Percentiles rank a stretch among this genome's conserved stretches.
These are phyloP conservation scores for Nicotiana sylvestris DNA, from an alignment of 257 asterid genomes.

Conservation along the genomic window DNA sequence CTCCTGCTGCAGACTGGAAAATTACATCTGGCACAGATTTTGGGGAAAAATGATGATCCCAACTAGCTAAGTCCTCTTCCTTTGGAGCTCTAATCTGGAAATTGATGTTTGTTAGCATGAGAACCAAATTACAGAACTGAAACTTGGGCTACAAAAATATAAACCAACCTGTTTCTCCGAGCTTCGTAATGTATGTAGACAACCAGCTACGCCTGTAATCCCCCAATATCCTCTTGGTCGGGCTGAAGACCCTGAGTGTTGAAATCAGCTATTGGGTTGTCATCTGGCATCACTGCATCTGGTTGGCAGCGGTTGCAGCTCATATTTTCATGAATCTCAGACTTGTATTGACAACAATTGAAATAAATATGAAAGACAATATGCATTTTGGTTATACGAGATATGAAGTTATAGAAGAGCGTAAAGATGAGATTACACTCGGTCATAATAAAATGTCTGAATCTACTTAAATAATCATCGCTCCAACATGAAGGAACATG, in stretches of 20 bases:
- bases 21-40: slow-evolving; percentile 81
- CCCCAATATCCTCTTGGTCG: slow-evolving; percentile 86
- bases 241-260: slow-evolving; percentile 26
- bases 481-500: not conserved
- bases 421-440: not conserved
- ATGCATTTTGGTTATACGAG: not conserved
- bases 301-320: slow-evolving; percentile 67
- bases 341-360: slow-evolving; percentile 38
- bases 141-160: slow-evolving; percentile 9
- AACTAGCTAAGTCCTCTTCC: slow-evolving; percentile 85
- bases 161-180: slow-evolving; percentile 75
- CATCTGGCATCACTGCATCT: slow-evolving; percentile 31
- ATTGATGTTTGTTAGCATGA: not conserved
- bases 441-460: not conserved
- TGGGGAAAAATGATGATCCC: slow-evolving; percentile 92
- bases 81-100: slow-evolving; percentile 81
- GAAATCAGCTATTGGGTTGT: slow-evolving; percentile 23
- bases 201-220: slow-evolving; percentile 74
- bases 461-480: not conserved
- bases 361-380: slow-evolving; percentile 2
- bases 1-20: slow-evolving; percentile 89
- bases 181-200: slow-evolving; percentile 55
- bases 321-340: slow-evolving; percentile 92
- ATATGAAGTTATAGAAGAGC: not conserved
- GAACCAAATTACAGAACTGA: not conserved